Percentiles rank a stretch among this genome's conserved stretches.
Evolutionary conservation across 2,329 filamentous ascomycete species (phyloP).

Genomic region (Aspergillus aculeatinus): DNA sequence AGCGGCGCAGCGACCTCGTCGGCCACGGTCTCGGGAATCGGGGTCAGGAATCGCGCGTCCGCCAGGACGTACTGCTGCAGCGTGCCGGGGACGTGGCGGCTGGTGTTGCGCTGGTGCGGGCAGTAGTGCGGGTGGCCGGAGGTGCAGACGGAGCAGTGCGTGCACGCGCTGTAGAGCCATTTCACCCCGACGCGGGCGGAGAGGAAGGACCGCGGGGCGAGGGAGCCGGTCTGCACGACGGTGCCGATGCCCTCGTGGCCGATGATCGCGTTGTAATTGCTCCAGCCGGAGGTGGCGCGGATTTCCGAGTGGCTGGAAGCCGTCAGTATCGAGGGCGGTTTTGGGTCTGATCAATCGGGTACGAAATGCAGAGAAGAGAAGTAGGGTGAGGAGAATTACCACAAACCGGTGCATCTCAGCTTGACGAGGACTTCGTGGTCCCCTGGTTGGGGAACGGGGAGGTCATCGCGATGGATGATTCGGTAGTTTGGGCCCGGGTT

Average conservation of each 20-base stretch:
- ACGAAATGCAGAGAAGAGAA: too few relatives aligned
- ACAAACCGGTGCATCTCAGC: constrained; percentile 24
- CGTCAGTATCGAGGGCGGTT: too few relatives aligned
- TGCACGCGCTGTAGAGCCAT: constrained; percentile 28
- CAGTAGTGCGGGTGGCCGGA: constrained; percentile 21
- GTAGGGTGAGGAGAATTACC: constrained; percentile 8
- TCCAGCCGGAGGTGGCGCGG: constrained; percentile 24
- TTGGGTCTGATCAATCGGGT: too few relatives aligned
- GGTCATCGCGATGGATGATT: constrained; percentile 14
- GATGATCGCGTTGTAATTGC: constrained; percentile 26
- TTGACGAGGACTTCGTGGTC: constrained; percentile 24
- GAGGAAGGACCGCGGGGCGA: constrained; percentile 1
- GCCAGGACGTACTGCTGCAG: constrained; percentile 68
- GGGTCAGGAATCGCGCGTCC: constrained; percentile 67
- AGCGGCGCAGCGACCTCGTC: constrained; percentile 65
- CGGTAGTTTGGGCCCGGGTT: not conserved
- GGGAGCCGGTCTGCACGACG: constrained; percentile 17
- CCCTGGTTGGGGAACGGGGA: constrained; percentile 18
- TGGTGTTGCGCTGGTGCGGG: constrained; percentile 14
- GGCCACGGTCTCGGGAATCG: constrained; percentile 62
- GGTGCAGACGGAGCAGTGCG: constrained; percentile 22
- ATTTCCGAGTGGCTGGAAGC: constrained; percentile 23
- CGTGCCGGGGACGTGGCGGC: constrained; percentile 63
- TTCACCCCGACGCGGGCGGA: constrained; percentile 24
- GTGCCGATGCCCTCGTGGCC: constrained; percentile 28